Percentiles rank a stretch among this genome's conserved stretches.
Evolutionary conservation across 2,329 filamentous ascomycete genomes (phyloP).

Genomic region (Didymella glomerata): DNA sequence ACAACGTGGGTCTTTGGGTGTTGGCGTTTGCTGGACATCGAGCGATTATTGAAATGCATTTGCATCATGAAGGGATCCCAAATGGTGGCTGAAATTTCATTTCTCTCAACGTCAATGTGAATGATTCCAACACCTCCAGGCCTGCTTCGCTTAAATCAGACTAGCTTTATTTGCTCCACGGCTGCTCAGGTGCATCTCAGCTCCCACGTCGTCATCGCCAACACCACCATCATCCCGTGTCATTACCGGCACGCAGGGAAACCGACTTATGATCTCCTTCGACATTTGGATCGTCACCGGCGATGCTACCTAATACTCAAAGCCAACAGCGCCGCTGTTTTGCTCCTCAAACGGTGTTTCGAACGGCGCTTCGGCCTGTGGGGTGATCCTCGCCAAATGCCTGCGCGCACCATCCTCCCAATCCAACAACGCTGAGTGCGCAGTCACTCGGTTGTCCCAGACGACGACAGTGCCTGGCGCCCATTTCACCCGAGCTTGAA

Average conservation of each 20-base stretch:
- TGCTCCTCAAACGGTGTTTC: conserved; percentile 65
- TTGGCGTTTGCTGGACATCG: neutral
- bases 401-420: conserved; percentile 82
- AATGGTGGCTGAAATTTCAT: neutral
- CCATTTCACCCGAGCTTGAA: conserved; percentile 81
- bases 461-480: conserved; percentile 80
- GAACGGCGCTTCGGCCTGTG: conserved; percentile 79
- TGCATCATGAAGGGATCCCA: neutral
- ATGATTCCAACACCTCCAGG: neutral
- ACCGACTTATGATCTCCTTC: no score
- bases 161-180: neutral
- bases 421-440: conserved; percentile 81
- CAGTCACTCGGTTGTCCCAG: conserved; percentile 85
- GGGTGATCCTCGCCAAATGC: conserved; percentile 82
- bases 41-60: neutral
- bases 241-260: no score
- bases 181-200: neutral
- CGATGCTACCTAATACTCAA: conserved; percentile 30
- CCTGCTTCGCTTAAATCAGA: neutral
- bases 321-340: conserved; percentile 23
- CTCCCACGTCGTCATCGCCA: neutral
- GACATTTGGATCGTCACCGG: neutral
- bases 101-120: neutral
- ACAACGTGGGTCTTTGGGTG: neutral
- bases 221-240: neutral